phyloP scores from a whole-genome alignment of 2,329 filamentous ascomycete genomes.

The Iodosphaeria phyllophila region DNA sequence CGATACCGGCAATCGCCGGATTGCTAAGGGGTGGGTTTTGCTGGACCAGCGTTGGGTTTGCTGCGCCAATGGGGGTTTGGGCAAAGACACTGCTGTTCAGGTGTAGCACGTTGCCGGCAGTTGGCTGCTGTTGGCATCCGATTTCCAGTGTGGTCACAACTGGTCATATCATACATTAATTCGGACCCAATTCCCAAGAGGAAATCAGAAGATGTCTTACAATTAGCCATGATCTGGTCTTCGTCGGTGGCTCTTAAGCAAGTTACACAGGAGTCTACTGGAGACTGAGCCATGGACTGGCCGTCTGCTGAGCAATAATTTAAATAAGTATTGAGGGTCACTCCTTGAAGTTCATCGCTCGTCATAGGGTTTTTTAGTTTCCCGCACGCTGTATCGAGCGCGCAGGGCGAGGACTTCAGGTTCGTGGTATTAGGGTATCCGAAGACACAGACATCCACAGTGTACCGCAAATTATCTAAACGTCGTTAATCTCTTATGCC shows the following conservation, averaged over 20 bases:
- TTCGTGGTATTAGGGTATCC: conserved; percentile 28
- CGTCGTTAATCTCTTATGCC: neutral
- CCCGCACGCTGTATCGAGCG: conserved; percentile 31
- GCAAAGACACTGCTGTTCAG: conserved; percentile 28
- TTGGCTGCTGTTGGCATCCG: conserved; percentile 28
- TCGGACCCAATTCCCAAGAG: too few species aligned
- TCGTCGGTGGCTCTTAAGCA: conserved; percentile 24
- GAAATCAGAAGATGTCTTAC: too few species aligned
- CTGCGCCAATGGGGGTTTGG: conserved; percentile 13
- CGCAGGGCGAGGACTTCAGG: conserved; percentile 26
- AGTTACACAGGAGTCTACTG: conserved; percentile 21
- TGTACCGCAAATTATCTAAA: conserved; percentile 34
- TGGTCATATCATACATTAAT: too few species aligned
- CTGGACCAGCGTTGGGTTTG: conserved; percentile 13
- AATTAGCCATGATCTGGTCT: conserved; percentile 28
- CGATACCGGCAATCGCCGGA: conserved; percentile 24
- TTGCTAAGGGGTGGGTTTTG: conserved; percentile 12
- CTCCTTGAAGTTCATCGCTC: conserved; percentile 17
- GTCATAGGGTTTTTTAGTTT: conserved; percentile 21
- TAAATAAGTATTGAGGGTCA: conserved; percentile 18
- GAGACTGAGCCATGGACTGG: conserved; percentile 14
- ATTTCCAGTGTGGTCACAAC: conserved; percentile 31
- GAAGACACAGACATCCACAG: conserved; percentile 32
- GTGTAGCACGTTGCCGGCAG: conserved; percentile 15
- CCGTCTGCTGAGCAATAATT: conserved; percentile 26